Percentiles rank a stretch among this genome's conserved stretches.
Evolutionary conservation across 768 basidiomycete species (phyloP).

Genomic region (Vararia minispora): DNA sequence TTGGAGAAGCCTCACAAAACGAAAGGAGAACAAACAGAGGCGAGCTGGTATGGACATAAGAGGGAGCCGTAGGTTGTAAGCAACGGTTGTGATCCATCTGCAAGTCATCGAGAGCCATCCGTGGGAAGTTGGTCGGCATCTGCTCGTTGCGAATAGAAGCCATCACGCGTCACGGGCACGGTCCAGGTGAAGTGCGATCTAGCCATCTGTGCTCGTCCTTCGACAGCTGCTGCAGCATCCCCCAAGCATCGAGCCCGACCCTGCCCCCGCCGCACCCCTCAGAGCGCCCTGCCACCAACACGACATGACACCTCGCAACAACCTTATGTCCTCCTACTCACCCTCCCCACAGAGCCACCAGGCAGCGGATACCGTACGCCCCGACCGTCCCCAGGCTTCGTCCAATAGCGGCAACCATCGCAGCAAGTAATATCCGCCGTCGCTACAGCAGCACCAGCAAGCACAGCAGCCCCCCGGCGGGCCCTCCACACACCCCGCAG

Average conservation of each 20-base stretch:
- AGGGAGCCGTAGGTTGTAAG: too few relatives aligned
- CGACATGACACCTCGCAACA: slow-evolving; percentile 50
- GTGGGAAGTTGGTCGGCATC: too few relatives aligned
- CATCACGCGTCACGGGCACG: too few relatives aligned
- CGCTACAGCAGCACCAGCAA: slow-evolving; percentile 42
- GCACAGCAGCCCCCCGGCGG: slow-evolving; percentile 33
- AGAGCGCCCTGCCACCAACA: slow-evolving; percentile 38
- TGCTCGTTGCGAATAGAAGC: too few relatives aligned
- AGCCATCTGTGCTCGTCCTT: too few relatives aligned
- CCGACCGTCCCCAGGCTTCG: slow-evolving; percentile 47
- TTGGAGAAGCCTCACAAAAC: too few relatives aligned
- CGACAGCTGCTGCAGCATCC: slow-evolving; percentile 73
- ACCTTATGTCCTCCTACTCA: slow-evolving; percentile 42
- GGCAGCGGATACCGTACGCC: slow-evolving; percentile 41
- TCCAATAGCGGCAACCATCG: slow-evolving; percentile 49
- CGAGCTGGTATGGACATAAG: too few relatives aligned
- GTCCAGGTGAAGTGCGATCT: too few relatives aligned
- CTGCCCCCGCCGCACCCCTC: slow-evolving; percentile 49
- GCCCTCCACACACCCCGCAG: slow-evolving; percentile 31
- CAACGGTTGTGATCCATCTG: too few relatives aligned
- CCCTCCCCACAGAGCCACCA: slow-evolving; percentile 48
- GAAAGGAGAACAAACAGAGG: too few relatives aligned
- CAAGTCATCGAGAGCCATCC: too few relatives aligned
- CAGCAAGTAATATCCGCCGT: slow-evolving; percentile 58
- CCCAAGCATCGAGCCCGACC: slow-evolving; percentile 55